These are phyloP conservation scores for Microdochium trichocladiopsis DNA, from an alignment of 2,329 filamentous ascomycete species.

Conservation along the genomic window DNA sequence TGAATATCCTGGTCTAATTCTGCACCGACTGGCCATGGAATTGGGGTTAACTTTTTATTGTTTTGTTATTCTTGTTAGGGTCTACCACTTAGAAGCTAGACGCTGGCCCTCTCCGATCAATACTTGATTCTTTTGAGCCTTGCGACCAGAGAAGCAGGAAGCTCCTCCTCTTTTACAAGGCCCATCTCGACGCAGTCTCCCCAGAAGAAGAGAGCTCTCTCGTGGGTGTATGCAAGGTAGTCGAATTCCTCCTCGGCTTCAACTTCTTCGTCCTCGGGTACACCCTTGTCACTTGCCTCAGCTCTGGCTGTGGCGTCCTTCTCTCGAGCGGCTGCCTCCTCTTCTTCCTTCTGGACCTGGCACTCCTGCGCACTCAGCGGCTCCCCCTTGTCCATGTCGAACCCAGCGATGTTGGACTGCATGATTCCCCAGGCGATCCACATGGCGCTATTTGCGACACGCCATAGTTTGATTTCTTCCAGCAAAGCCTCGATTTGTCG, in stretches of 20 bases:
- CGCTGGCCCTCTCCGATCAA: too few species aligned
- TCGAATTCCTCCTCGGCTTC: constrained; percentile 71
- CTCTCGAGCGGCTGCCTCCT: constrained; percentile 12
- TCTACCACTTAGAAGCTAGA: too few species aligned
- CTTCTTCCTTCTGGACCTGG: constrained; percentile 11
- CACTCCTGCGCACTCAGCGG: constrained; percentile 6
- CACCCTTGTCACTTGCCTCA: constrained; percentile 5
- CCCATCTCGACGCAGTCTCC: constrained; percentile 78
- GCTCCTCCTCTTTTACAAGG: constrained; percentile 65
- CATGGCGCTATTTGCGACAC: constrained; percentile 76
- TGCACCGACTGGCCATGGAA: too few species aligned
- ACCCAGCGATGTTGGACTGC: constrained; percentile 77
- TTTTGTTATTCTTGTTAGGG: too few species aligned
- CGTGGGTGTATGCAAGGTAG: constrained; percentile 85
- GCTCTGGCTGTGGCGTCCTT: not conserved
- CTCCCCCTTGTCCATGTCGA: constrained; percentile 41
- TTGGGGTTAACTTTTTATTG: too few species aligned
- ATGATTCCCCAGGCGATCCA: constrained; percentile 98
- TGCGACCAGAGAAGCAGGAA: constrained; percentile 59
- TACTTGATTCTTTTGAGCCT: constrained; percentile 66
- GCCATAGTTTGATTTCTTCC: constrained; percentile 77
- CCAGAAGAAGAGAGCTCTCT: constrained; percentile 90
- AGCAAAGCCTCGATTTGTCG: constrained; percentile 62
- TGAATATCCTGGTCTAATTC: too few species aligned
- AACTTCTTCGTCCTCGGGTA: constrained; percentile 31